Base-by-base conservation (phyloP, 2,329 filamentous ascomycete species). In the Colletotrichum sp. region DNA sequence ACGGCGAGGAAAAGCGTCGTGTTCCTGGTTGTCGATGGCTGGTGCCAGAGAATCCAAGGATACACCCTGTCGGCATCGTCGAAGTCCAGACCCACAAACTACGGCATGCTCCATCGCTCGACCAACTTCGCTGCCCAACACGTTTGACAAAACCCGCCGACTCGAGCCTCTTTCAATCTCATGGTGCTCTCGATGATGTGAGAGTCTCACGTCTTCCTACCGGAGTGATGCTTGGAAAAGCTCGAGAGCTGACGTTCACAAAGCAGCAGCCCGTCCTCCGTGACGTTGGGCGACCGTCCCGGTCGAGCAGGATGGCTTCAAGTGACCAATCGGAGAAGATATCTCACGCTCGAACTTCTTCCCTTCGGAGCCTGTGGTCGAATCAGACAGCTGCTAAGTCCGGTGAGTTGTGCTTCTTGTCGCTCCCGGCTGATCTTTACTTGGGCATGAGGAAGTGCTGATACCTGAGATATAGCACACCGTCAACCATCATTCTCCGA, bases 31-130 rank as follows among this genome's bases (percentile, higher is more conserved):
- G 34, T 69, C 69, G 73, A 68, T 73, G 69, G 73, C 63, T 68
- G 73, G 69, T 73, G 13, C 44, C 44, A 44, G 32, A 65, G 21
- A 24, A 52, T 65, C 59, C 74, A 75, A 75, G 74, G 74, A 76
- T 76, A 67, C 66, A 63, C 75, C 75, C 75, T 76, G 75, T 59
- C 75, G 16, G 24, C 39, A 49, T 68, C 59, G 32, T 76, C 71
- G 49, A 67, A 55, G 24, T 62, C 32, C 28, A 71, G 65, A 63
- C 72, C 75, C 75, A 76, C 75, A 75, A 55, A 57, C 71, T 44
- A 21, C 71, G 52, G 72, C 67, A 34, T 68, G 72, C 66, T 68
- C 72, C 72, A 67, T 76, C 57, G 39, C 60, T 76, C 52, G 21
- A 71, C n/a, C 66, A 63, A 71, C 75, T 67, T 76, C 75, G 59